Evolutionary conservation across 345 rosid species (phyloP), one percentile per base, ranked within the genome.

Genomic region (Chamaenerion angustifolium): DNA sequence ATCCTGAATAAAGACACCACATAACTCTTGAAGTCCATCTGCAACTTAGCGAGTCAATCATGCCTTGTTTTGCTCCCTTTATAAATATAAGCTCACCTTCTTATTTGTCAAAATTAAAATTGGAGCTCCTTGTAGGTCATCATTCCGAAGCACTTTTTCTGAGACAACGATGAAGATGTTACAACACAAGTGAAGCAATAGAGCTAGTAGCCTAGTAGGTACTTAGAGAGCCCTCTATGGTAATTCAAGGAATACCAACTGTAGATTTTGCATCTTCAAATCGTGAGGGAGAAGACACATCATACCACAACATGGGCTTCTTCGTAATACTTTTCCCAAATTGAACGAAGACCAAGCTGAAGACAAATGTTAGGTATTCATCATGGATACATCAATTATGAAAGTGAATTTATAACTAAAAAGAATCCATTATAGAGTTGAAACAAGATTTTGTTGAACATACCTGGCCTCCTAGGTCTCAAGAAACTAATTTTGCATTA

Each of bases 401-500:
- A 31, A 31, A 31, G 37, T 31, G 5, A 31, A 31, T 31, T 31
- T 31, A 31, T 7, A 31, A 31, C 37, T 31, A 31, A 0, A 31
- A 7, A 31, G 37, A 31, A 7, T 31, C 7, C 6, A 31, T 31
- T 5, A 3, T 31, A 7, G 3, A n/a, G n/a, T n/a, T n/a, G n/a
- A n/a, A n/a, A n/a, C n/a, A n/a, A n/a, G n/a, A n/a, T n/a, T n/a
- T n/a, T n/a, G n/a, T n/a, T n/a, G 1, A 42, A 64, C 64, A 58
- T 60, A 85, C 99, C 92, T 93, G 97, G 61, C 99, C 99, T 23
- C 99, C 99, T 10, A 93, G 74, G 62, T 93, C 99, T 97, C 99
- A 93, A 57, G 85, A 85, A 46, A 93, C 81, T 12, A 93, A 84
- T 71, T 93, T 93, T 16, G 94, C 52, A 68, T 31, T 31, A 31